Percentiles rank a stretch among this genome's conserved stretches.
Evolutionary conservation across 441 rosid genomes (phyloP).

Genomic region (Populus hybrid): DNA sequence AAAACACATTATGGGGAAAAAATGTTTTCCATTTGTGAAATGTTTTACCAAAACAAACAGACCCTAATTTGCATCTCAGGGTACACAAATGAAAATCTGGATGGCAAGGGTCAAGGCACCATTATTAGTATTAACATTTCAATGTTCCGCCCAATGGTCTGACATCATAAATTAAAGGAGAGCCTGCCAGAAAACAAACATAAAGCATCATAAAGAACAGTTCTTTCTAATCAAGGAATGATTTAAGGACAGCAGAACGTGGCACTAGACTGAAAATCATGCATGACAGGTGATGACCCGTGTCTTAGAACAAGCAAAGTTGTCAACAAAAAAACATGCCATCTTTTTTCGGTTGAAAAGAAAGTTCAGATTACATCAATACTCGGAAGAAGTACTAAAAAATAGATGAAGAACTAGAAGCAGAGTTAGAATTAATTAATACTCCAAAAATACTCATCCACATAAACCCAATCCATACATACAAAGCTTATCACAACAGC

Average conservation of each 20-base stretch:
- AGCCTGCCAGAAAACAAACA: not conserved
- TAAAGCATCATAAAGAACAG: not conserved
- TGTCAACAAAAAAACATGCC: not conserved
- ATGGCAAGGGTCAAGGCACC: not conserved
- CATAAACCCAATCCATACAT: not conserved
- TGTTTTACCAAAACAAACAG: too few species aligned
- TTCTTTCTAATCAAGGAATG: not conserved
- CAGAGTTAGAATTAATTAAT: not conserved
- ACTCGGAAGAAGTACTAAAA: not conserved
- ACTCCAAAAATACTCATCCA: not conserved
- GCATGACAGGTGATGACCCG: not conserved
- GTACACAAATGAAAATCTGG: too few species aligned
- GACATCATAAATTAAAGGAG: not conserved
- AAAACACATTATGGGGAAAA: too few species aligned
- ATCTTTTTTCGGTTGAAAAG: not conserved
- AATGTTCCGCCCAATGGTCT: not conserved
- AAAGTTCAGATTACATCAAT: not conserved
- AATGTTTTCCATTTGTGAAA: too few species aligned
- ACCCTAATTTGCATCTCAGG: too few species aligned
- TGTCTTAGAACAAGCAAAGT: not conserved
- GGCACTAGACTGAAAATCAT: constrained; percentile 1
- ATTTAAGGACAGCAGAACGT: not conserved
- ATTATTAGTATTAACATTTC: not conserved
- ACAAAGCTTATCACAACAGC: not conserved
- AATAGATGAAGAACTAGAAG: not conserved